Evolutionary conservation across 306 rosid genomes (phyloP).

Genomic region (Ormosia emarginata): DNA sequence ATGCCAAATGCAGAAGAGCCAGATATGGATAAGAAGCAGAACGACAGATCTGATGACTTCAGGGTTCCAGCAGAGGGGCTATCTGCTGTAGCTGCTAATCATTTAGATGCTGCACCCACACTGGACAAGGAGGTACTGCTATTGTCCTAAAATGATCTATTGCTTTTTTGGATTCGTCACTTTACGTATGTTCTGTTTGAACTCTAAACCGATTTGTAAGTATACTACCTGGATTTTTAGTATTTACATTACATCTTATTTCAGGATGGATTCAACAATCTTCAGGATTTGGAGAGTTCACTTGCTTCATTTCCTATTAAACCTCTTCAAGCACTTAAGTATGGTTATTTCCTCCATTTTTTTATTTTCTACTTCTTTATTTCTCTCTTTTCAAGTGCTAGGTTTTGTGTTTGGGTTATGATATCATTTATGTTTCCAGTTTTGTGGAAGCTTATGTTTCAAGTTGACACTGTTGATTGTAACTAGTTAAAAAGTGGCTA

Average conservation of each 20-base stretch:
- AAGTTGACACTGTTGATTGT: neutral
- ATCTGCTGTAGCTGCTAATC: constrained; percentile 40
- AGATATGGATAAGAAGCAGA: constrained; percentile 44
- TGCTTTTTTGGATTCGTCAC: neutral
- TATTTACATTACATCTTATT: constrained; percentile 26
- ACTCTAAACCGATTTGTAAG: neutral
- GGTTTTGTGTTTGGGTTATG: neutral
- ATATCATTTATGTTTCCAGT: neutral
- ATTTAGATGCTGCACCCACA: constrained; percentile 45
- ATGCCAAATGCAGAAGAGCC: constrained; percentile 48
- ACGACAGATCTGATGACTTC: constrained; percentile 37
- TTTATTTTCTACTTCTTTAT: neutral
- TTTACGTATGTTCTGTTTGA: constrained; percentile 9
- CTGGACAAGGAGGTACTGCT: constrained; percentile 56
- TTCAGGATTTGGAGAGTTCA: constrained; percentile 79
- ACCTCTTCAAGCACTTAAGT: constrained; percentile 93
- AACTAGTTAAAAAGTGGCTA: neutral
- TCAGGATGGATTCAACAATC: constrained; percentile 74
- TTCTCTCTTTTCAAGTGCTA: neutral
- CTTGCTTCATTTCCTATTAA: constrained; percentile 82
- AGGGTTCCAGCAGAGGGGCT: constrained; percentile 44
- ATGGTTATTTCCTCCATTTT: constrained; percentile 25
- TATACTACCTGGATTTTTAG: constrained; percentile 3
- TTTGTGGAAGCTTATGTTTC: constrained; percentile 10
- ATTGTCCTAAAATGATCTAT: constrained; percentile 18